phyloP scores from a whole-genome alignment of 441 rosid species.

The Manihot esculenta region DNA sequence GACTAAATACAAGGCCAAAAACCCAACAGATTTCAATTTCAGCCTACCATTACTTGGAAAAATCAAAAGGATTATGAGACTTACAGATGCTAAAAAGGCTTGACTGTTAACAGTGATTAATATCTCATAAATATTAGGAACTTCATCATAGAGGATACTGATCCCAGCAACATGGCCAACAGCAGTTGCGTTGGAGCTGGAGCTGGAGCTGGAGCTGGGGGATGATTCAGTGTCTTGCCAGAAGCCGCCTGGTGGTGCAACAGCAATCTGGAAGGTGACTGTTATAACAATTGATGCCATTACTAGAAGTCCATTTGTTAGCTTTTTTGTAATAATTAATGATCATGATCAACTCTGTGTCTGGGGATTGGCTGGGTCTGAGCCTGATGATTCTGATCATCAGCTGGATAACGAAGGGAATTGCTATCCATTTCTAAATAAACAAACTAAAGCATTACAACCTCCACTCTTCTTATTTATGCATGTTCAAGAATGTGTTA shows the following conservation, averaged over 20 bases:
- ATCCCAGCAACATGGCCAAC: background rate
- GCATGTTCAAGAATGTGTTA: no score
- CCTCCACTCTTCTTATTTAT: no score
- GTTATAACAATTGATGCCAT: slow-evolving; percentile 1
- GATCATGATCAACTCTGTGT: no score
- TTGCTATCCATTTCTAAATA: background rate
- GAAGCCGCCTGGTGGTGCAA: background rate
- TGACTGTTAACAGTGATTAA: background rate
- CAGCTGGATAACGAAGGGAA: background rate
- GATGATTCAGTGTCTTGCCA: background rate
- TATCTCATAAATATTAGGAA: background rate
- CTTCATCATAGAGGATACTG: background rate
- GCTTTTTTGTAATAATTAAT: no score
- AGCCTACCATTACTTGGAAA: background rate
- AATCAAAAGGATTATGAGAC: background rate
- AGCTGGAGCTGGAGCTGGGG: background rate
- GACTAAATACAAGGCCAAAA: background rate
- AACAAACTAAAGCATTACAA: no score
- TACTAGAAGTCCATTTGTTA: background rate
- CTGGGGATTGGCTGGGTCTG: no score
- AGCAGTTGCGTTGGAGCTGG: background rate
- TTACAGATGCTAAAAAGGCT: background rate
- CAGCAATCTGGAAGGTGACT: background rate
- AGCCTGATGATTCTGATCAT: background rate
- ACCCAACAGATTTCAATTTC: background rate